Evolutionary conservation across 306 rosid genomes (phyloP).

Genomic region (Purshia tridentata): DNA sequence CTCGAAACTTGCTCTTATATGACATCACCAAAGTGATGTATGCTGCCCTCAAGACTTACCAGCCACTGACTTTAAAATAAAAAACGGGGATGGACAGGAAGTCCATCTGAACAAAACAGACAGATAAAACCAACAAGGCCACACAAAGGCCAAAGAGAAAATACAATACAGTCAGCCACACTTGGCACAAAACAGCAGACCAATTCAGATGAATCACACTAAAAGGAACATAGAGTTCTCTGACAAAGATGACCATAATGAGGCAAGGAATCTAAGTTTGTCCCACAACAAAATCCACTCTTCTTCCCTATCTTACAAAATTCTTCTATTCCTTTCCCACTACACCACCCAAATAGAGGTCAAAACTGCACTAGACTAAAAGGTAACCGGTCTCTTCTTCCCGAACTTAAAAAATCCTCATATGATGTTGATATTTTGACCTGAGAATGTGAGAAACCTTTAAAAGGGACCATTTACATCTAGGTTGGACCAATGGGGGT

Average conservation of each 20-base stretch:
- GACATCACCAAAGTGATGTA: too few relatives aligned
- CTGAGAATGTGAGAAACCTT: background rate
- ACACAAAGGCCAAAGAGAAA: background rate
- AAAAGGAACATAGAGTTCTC: background rate
- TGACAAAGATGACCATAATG: background rate
- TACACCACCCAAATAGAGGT: background rate
- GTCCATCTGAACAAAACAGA: too few relatives aligned
- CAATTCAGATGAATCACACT: background rate
- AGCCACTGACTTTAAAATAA: too few relatives aligned
- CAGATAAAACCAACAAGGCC: background rate
- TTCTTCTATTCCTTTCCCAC: background rate
- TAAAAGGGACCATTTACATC: background rate
- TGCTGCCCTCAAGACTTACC: too few relatives aligned
- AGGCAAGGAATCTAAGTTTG: background rate
- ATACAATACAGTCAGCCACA: background rate
- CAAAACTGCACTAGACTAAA: background rate
- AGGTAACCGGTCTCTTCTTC: background rate
- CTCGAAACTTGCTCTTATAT: background rate
- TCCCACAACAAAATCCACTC: background rate
- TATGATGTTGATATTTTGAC: background rate
- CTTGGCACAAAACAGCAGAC: background rate
- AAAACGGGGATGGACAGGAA: too few relatives aligned
- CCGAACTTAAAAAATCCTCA: background rate
- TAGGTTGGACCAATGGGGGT: background rate
- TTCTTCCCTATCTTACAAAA: background rate